phyloP scores from a whole-genome alignment of 768 basidiomycete species.

The Wakefieldia striispora region DNA sequence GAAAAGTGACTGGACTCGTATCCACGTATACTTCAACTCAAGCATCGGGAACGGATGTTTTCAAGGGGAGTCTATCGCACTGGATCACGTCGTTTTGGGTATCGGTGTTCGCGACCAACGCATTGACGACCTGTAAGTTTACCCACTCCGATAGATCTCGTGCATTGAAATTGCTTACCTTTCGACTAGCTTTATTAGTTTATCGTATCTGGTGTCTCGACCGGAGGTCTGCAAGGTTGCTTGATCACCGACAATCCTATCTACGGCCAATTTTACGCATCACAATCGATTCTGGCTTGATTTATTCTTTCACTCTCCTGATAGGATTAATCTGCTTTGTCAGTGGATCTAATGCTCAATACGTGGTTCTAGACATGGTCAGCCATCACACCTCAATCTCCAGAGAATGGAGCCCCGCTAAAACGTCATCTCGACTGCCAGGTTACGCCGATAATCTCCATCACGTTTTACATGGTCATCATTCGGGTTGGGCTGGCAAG shows the following conservation, averaged over 20 bases:
- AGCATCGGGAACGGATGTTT: conserved; percentile 9
- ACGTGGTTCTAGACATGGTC: conserved; percentile 35
- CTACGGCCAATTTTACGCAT: conserved; percentile 17
- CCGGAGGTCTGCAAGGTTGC: conserved; percentile 16
- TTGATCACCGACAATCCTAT: neutral
- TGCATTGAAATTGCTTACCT: neutral
- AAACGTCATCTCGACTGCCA: neutral
- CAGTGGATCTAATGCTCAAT: conserved; percentile 27
- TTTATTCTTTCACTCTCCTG: conserved; percentile 35
- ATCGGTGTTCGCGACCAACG: conserved; percentile 30
- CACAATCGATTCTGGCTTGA: conserved; percentile 34
- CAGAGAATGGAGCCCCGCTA: neutral
- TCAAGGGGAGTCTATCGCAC: conserved; percentile 12
- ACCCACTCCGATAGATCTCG: too few relatives aligned
- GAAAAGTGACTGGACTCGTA: conserved; percentile 5
- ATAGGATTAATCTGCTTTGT: conserved; percentile 32
- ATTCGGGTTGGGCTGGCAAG: conserved; percentile 6
- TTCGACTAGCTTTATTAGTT: conserved; percentile 21
- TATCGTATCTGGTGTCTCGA: conserved; percentile 28
- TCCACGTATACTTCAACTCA: neutral
- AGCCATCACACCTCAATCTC: neutral
- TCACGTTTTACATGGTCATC: conserved; percentile 20
- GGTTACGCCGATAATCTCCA: conserved; percentile 13
- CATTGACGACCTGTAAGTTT: conserved; percentile 27
- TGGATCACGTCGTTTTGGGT: conserved; percentile 37